Percentiles rank a stretch among this genome's conserved stretches.
phyloP scores from a whole-genome alignment of 805 yeast genomes.

The Pichia phayaonensis region DNA sequence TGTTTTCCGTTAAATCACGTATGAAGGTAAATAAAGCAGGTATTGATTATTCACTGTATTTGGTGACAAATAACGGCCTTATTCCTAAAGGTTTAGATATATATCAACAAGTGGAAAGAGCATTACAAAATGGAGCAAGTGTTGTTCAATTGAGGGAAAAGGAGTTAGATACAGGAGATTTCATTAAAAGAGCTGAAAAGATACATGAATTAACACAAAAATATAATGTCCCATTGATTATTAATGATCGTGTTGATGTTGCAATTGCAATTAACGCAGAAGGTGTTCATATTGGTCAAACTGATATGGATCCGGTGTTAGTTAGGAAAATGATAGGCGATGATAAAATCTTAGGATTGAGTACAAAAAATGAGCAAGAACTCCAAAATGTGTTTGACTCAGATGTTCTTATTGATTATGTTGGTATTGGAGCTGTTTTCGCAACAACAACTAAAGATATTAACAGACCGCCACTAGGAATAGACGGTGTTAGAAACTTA shows the following conservation, averaged over 20 bases:
- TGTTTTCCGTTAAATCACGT: background rate
- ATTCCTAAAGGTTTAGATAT: conserved; percentile 54
- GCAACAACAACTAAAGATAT: conserved; percentile 65
- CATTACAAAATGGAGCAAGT: conserved; percentile 69
- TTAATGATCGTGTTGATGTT: conserved; percentile 82
- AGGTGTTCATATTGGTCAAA: conserved; percentile 81
- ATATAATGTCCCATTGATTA: conserved; percentile 65
- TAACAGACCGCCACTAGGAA: conserved; percentile 55
- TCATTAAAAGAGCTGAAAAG: conserved; percentile 50
- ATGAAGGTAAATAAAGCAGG: conserved; percentile 2
- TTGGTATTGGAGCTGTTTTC: conserved; percentile 79
- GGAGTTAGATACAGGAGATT: conserved; percentile 55
- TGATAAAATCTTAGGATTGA: conserved; percentile 71
- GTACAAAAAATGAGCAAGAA: conserved; percentile 57
- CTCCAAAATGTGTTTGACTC: conserved; percentile 19
- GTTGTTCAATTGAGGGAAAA: conserved; percentile 82
- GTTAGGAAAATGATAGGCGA: conserved; percentile 65
- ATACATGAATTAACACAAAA: conserved; percentile 56
- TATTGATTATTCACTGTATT: conserved; percentile 54
- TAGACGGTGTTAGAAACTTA: conserved; percentile 53
- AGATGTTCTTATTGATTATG: conserved; percentile 56
- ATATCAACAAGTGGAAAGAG: conserved; percentile 51
- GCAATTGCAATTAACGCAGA: conserved; percentile 87
- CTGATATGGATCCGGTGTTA: conserved; percentile 59
- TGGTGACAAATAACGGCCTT: conserved; percentile 76